Percentiles rank a stretch among this genome's conserved stretches.
Evolutionary conservation across 768 basidiomycete genomes (phyloP).

Genomic region (Mycena capillaripes): DNA sequence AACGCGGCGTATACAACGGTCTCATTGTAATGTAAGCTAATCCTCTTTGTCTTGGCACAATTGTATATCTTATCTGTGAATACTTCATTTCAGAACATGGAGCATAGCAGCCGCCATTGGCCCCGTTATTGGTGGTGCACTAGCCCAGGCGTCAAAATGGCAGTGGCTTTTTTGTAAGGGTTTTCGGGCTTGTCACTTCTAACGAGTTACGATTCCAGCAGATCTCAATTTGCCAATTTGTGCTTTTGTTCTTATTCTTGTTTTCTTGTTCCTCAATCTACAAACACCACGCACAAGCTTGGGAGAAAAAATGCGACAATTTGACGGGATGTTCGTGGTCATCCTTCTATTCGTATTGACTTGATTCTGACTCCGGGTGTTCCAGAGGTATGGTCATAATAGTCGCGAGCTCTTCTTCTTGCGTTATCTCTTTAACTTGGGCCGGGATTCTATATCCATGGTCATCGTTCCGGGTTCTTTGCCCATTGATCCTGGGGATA

Average conservation of each 20-base stretch:
- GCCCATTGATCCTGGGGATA: conserved; percentile 56
- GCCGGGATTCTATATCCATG: conserved; percentile 59
- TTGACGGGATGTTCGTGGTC: conserved; percentile 53
- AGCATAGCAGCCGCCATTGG: conserved; percentile 46
- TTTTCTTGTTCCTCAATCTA: conserved; percentile 47
- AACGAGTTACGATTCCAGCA: conserved; percentile 48
- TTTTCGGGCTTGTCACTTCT: neutral
- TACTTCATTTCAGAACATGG: conserved; percentile 42
- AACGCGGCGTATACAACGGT: conserved; percentile 48
- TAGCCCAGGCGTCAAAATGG: conserved; percentile 49
- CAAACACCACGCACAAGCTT: conserved; percentile 47
- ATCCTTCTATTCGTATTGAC: neutral
- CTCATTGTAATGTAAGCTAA: conserved; percentile 44
- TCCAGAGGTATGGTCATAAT: conserved; percentile 52
- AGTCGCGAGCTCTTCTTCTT: conserved; percentile 42
- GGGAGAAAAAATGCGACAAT: conserved; percentile 47
- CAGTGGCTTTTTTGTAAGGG: conserved; percentile 58
- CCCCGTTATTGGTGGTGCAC: conserved; percentile 50
- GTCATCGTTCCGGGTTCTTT: conserved; percentile 52
- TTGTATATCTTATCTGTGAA: neutral
- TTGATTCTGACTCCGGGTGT: neutral
- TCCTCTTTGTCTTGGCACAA: neutral
- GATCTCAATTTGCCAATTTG: conserved; percentile 3
- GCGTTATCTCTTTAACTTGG: conserved; percentile 52
- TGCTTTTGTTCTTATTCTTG: conserved; percentile 39